Evolutionary conservation across 495 filamentous ascomycete species (phyloP).

Genomic region (Glutinoglossum americanum): DNA sequence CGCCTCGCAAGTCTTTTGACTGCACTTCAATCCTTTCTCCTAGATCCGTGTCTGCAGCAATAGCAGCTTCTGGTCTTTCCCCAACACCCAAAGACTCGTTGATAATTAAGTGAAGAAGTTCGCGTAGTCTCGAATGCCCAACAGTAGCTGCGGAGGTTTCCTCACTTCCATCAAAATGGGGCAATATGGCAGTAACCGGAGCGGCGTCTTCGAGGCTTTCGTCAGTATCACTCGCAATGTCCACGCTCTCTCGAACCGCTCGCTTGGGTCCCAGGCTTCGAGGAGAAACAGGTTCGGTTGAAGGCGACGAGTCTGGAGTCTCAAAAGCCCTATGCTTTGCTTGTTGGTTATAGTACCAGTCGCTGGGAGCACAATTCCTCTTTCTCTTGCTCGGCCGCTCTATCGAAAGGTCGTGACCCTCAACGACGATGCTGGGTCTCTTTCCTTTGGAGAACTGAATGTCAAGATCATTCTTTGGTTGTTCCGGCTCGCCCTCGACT

Average conservation of each 20-base stretch:
- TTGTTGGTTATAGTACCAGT: conserved; percentile 14
- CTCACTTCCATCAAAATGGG: conserved; percentile 19
- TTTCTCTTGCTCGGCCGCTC: conserved; percentile 26
- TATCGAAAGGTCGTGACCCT: conserved; percentile 24
- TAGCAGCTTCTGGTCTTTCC: conserved; percentile 50
- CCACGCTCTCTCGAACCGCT: conserved; percentile 1
- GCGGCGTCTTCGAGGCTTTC: not conserved
- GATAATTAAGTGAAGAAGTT: conserved; percentile 43
- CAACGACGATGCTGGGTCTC: conserved; percentile 21
- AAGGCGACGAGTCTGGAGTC: not conserved
- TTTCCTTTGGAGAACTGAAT: conserved; percentile 1
- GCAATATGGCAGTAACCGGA: not conserved
- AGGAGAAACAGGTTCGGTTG: not conserved
- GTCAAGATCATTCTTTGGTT: conserved; percentile 1
- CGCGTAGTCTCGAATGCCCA: conserved; percentile 38
- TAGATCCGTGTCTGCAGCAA: conserved; percentile 32
- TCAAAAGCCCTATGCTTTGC: conserved; percentile 14
- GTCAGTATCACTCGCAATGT: not conserved
- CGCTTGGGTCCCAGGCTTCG: not conserved
- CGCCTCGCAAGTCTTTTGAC: conserved; percentile 34
- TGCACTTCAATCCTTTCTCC: conserved; percentile 49
- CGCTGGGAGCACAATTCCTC: conserved; percentile 24
- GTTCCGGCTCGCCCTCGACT: not conserved
- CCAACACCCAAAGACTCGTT: conserved; percentile 50
- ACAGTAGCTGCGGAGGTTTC: conserved; percentile 25